Base-by-base conservation (phyloP, 805 yeast genomes). In the Metschnikowia colocasiae region DNA sequence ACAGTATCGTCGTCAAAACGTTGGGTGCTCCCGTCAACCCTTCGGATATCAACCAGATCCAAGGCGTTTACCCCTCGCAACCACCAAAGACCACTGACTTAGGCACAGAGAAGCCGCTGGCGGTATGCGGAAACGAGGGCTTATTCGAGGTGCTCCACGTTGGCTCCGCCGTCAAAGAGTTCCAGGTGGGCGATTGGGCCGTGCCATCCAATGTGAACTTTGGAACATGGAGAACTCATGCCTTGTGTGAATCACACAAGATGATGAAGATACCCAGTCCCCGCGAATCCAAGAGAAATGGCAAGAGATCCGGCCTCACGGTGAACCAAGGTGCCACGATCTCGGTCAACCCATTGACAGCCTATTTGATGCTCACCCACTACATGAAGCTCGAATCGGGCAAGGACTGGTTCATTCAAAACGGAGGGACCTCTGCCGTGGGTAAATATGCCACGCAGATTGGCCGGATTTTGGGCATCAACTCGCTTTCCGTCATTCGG, bases 341-440 rank as follows among this genome's bases (percentile, higher is more conserved):
- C 25, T 74, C 89, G 5, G 98, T 94, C 42, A 94, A 94, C 64
- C 97, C 99, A 3, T 78, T 87, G 42, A 88, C 97, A 8, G 99
- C 98, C 0, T 88, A 82, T 59, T 87, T 88, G 65, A 79, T 94
- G 87, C 82, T 92, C 52, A 81, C 85, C 15, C 78, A 84, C 65
- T 86, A 80, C 63, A 79, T 69, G 44, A 73, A 79, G 46, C 67
- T 85, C 59, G 64, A 72, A 49, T 77, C 81, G 1, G 88, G 88
- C 16, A 64, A 65, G 47, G 91, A 91, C 64, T 94, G 96, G 96
- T 80, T 94, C 53, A 82, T 94, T 52, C 98, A 94, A 69, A 94
- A 92, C 59, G 99, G 97, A 27, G 98, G 96, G 30, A 94, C 89
- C 55, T 88, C 96, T 6, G 95, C 94, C 25, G 99, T 94, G 9